Evolutionary conservation across 1,284 basidiomycete genomes (phyloP).

Genomic region (Tylopilus sp.): DNA sequence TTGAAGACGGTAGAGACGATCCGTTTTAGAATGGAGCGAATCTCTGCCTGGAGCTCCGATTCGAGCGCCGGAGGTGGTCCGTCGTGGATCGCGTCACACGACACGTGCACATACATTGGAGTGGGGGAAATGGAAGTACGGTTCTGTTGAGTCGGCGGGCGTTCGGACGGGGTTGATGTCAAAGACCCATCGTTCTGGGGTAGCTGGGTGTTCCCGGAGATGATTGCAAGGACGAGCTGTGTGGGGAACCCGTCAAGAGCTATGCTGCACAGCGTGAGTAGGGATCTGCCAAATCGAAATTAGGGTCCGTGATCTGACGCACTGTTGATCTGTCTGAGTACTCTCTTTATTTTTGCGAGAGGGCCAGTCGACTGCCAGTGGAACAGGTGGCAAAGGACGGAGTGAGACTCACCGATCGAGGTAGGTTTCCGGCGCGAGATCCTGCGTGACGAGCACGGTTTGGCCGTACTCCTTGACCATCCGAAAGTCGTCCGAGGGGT

Average conservation of each 20-base stretch:
- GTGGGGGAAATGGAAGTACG: conserved; percentile 48
- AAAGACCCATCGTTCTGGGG: conserved; percentile 99
- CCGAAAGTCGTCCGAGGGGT: conserved; percentile 98
- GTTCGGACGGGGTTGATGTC: conserved; percentile 82
- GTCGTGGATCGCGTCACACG: conserved; percentile 10
- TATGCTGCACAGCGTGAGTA: conserved; percentile 73
- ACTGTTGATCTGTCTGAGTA: conserved; percentile 90
- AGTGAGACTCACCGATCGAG: conserved; percentile 62
- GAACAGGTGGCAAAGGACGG: too few species aligned
- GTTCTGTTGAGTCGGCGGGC: conserved; percentile 43
- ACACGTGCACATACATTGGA: not conserved
- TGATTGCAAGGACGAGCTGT: conserved; percentile 92
- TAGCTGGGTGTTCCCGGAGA: conserved; percentile 88
- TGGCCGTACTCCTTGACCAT: conserved; percentile 99
- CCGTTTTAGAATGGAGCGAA: conserved; percentile 96
- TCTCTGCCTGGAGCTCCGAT: conserved; percentile 94
- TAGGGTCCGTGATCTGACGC: conserved; percentile 33
- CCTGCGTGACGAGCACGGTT: conserved; percentile 91
- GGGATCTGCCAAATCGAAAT: too few species aligned
- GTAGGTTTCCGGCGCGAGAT: conserved; percentile 90
- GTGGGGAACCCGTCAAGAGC: conserved; percentile 88
- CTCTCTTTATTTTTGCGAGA: conserved; percentile 48
- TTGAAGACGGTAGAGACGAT: conserved; percentile 97
- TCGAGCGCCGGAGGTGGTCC: conserved; percentile 67
- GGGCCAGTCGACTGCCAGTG: too few species aligned